Evolutionary conservation across 1,139 yeast species (phyloP), one percentile per base, ranked within the genome.

Genomic region (Geotrichum restrictum): DNA sequence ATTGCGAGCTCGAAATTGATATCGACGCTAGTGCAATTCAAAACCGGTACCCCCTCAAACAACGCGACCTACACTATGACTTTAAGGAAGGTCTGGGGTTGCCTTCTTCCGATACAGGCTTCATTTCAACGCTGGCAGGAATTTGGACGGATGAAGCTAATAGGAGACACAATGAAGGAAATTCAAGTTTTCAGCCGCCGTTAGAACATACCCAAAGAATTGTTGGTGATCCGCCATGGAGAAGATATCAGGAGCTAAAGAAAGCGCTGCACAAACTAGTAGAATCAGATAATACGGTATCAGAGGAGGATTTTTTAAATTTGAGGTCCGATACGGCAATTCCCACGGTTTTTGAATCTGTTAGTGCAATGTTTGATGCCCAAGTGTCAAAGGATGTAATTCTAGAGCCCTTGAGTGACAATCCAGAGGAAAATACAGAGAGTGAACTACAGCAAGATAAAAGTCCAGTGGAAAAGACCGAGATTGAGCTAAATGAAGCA

Each of bases 1-100:
- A 80, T 54, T 74, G 84, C 2, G 69, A 82, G 18, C 63, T 89
- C 7, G 97, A 89, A 65, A 63, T 88, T 7, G 97, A 89, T 65
- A 70, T 83, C 1, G 65, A 75, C 13, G 81, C 91, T 0, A 76
- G 72, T 37, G 69, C 75, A 63, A 84, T 89, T 18, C 45, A 69
- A 4, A 89, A 89, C 63, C 69, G 91, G 29, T 52, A 63, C 0
- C 69, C 69, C 1, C 49, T 86, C 11, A 59, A 61, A 1, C 77
- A 76, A 52, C 65, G 82, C 33, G 69, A 76, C 37, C 58, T 80
- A 1, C 91, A 84, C 61, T 69, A 74, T 52, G 73, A 74, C 48
- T 78, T 82, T 50, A 52, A 66, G 3, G 83, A 79, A 55, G 64
- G 60, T 36, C 83, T 79, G 55, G 64, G 59, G 36, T 53, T 59